phyloP scores from a whole-genome alignment of 495 filamentous ascomycete species.

The Chaetomium tenue region DNA sequence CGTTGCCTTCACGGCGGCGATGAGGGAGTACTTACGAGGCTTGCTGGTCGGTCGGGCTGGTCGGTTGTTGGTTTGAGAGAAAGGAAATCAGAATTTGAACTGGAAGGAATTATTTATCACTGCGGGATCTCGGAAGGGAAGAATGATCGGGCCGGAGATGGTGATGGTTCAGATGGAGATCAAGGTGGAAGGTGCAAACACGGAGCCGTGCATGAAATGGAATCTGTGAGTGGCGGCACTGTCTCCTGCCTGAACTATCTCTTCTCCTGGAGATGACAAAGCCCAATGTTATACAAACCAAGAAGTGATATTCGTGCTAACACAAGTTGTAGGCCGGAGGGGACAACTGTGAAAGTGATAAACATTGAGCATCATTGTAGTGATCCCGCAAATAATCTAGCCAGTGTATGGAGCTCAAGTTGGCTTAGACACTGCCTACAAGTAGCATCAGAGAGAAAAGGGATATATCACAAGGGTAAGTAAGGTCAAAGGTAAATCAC shows the following conservation, averaged over 20 bases:
- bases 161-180: constrained; percentile 1
- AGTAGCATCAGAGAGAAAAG: too few relatives aligned
- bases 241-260: background rate
- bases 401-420: too few relatives aligned
- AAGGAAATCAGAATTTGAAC: background rate
- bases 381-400: too few relatives aligned
- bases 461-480: too few relatives aligned
- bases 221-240: background rate
- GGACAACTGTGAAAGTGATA: too few relatives aligned
- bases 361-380: too few relatives aligned
- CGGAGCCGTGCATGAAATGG: background rate
- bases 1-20: background rate
- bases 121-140: background rate
- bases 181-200: background rate
- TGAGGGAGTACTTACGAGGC: background rate
- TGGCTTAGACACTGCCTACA: too few relatives aligned
- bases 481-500: too few relatives aligned
- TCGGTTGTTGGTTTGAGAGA: background rate
- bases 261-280: too few relatives aligned
- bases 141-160: background rate
- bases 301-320: too few relatives aligned
- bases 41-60: background rate
- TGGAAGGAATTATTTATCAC: background rate
- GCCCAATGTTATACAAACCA: too few relatives aligned
- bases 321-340: too few relatives aligned